Conservation (phyloP, 2,329 filamentous ascomycete species). For the Colletotrichum theobromicola region DNA sequence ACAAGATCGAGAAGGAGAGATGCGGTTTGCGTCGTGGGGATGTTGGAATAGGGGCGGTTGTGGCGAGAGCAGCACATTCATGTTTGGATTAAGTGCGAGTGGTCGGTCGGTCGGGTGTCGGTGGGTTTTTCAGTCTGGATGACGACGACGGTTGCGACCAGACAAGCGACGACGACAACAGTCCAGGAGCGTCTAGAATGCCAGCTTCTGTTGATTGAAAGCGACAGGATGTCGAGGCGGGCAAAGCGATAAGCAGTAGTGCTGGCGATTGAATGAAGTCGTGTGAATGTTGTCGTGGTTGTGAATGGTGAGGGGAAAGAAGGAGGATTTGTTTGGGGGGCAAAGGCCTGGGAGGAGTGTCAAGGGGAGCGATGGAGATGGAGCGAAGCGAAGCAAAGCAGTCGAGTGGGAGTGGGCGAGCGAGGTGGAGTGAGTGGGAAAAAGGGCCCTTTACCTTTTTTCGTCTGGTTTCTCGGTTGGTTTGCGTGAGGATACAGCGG, state of each 20-base stretch:
- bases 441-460: slow-evolving; percentile 9
- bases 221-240: neutral
- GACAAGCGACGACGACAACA: slow-evolving; percentile 10
- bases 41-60: slow-evolving; percentile 65
- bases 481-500: neutral
- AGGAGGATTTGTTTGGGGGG: slow-evolving; percentile 11
- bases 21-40: slow-evolving; percentile 60
- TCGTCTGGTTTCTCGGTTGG: neutral
- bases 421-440: neutral
- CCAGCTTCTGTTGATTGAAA: neutral
- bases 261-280: neutral
- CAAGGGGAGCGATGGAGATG: slow-evolving; percentile 2
- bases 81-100: slow-evolving; percentile 35
- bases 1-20: slow-evolving; percentile 62
- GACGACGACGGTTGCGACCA: slow-evolving; percentile 20
- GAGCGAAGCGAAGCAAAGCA: neutral
- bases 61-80: slow-evolving; percentile 68
- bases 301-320: slow-evolving; percentile 22
- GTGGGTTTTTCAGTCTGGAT: slow-evolving; percentile 4
- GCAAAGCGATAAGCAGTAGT: neutral
- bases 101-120: neutral
- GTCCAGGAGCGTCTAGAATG: slow-evolving; percentile 15
- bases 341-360: slow-evolving; percentile 1
- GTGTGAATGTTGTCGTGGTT: neutral
- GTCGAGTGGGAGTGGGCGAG: neutral